Conservation (phyloP, 108 stramenopile species). For the Cyclotella cryptica region DNA sequence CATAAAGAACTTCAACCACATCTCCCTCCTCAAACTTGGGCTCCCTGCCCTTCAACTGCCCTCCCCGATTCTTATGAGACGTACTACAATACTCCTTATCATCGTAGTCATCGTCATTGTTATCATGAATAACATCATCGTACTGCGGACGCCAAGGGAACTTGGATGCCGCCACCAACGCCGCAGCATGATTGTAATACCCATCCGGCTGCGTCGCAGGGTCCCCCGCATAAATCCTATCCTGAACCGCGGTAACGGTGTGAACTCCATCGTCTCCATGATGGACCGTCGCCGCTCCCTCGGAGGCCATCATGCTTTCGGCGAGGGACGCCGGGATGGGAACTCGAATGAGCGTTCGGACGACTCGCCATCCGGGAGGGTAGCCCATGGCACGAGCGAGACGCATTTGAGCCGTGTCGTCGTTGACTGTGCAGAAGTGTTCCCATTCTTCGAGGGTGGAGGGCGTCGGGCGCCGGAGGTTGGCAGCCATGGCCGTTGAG, state of each 20-base stretch:
- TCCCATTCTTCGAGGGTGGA: constrained; percentile 56
- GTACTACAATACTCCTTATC: constrained; percentile 53
- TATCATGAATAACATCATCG: constrained; percentile 53
- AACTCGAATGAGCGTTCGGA: constrained; percentile 53
- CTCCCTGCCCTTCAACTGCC: constrained; percentile 67
- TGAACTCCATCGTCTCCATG: constrained; percentile 4
- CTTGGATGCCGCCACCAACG: constrained; percentile 41
- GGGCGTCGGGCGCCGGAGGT: constrained; percentile 40
- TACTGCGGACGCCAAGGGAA: constrained; percentile 53
- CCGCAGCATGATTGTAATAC: constrained; percentile 56
- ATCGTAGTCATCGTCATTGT: constrained; percentile 56
- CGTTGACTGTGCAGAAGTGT: constrained; percentile 50
- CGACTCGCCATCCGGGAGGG: constrained; percentile 82
- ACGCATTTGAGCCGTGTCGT: constrained; percentile 49
- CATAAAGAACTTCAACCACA: constrained; percentile 74
- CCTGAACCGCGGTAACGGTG: constrained; percentile 46
- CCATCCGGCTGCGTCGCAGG: constrained; percentile 49
- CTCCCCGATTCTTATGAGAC: constrained; percentile 57
- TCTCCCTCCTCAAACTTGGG: constrained; percentile 78
- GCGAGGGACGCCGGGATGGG: constrained; percentile 45
- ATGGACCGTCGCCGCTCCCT: constrained; percentile 17
- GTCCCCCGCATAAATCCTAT: constrained; percentile 57
- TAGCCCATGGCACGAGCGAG: constrained; percentile 86
- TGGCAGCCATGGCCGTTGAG: constrained; percentile 11
- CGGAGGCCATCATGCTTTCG: constrained; percentile 7